These are phyloP conservation scores for Leishmania aethiopica DNA, from an alignment of 208 protist species.

Conservation along the genomic window DNA sequence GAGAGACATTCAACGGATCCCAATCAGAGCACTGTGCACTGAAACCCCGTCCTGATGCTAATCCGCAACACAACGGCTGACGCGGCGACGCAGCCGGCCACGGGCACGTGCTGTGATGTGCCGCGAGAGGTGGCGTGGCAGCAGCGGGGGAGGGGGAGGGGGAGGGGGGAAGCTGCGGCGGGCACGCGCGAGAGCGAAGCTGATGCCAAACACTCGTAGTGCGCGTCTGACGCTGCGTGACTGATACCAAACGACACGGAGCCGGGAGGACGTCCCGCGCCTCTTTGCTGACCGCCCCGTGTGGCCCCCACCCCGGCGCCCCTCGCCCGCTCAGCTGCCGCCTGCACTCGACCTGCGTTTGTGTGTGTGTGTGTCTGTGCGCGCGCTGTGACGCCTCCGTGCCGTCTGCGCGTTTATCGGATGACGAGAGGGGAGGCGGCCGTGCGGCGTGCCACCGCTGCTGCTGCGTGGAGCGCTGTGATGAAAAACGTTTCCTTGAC, in stretches of 20 bases:
- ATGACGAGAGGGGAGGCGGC: no score
- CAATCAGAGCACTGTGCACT: conserved; percentile 42
- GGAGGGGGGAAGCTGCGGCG: no score
- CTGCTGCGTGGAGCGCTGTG: no score
- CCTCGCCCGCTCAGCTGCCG: no score
- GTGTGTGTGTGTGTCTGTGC: no score
- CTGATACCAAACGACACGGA: not conserved
- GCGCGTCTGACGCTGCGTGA: not conserved
- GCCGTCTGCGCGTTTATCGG: no score
- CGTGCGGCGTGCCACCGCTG: no score
- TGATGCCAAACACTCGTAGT: not conserved
- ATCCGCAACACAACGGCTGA: conserved; percentile 25
- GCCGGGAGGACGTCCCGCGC: not conserved
- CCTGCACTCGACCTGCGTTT: no score
- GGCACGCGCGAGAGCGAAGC: not conserved
- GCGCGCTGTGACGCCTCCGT: no score
- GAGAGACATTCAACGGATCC: conserved; percentile 40
- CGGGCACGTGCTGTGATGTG: not conserved
- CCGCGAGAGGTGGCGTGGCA: not conserved
- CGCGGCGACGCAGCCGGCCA: conserved; percentile 1
- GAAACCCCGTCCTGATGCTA: conserved; percentile 31
- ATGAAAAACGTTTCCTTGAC: no score
- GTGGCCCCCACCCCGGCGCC: not conserved
- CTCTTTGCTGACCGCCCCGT: not conserved
- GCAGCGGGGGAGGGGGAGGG: no score